Evolutionary conservation across 2,329 filamentous ascomycete species (phyloP), one percentile per base, ranked within the genome.

Genomic region (Anthostomella pinea): DNA sequence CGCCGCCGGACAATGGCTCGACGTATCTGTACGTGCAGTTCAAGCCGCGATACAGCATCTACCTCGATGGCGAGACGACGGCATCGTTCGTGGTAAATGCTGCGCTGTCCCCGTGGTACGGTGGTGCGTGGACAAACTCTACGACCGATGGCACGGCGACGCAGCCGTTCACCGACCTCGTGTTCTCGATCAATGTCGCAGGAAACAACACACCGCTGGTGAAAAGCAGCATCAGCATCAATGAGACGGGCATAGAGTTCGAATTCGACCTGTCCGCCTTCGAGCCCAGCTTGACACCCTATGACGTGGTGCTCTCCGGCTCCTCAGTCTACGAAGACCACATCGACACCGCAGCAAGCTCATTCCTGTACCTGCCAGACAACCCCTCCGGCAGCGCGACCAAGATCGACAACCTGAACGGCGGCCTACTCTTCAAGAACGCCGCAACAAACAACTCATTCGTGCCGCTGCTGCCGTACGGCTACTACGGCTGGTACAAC

Each of bases 31-130:
- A 71, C 36, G 51, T 73, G 25, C 67, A 69, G 32, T 60, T 72
- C 46, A 59, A 60, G 21, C 65, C 70, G 6, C 64, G 70, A 2
- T 65, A 71, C 49, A 72, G 61, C 49, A 57, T 73, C 28, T 73
- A 72, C 33, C 56, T 73, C 2, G 62, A 60, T 11, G 60, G 54
- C 28, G 70, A 73, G 38, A 33, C 44, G 3, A 41, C 49, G 3
- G 70, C 60, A 3, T 63, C 68, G 13, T 67, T 73, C 35, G 54
- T 73, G 5, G 60, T 74, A 28, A 62, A 66, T 15, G 66, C 69
- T 1, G 56, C 49, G 6, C 43, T 70, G 5, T 72, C 69, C 5
- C 54, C 56, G 4, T 69, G 60, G 52, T 57, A 59, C 30, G 70
- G 69, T 4, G 49, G 47, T 3, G 49, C 58, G 2, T 69, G 67